Base-by-base conservation (phyloP, 208 protist species). In the Perkinsela sp. region DNA sequence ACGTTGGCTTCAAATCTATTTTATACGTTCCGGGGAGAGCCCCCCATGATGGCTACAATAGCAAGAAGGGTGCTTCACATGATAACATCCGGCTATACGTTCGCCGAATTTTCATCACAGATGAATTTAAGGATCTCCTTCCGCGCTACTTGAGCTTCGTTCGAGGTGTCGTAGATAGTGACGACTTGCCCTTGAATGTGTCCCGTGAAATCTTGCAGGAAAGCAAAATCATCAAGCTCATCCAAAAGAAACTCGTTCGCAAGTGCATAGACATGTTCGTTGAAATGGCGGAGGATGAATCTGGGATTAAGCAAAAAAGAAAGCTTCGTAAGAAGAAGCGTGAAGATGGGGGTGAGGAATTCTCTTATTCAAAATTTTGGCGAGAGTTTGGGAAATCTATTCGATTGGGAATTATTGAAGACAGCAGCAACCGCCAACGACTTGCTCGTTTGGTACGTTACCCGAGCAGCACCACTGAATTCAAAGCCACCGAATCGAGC, bases 131-230 rank as follows among this genome's bases (percentile, higher is more conserved):
- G 57, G 95, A 98, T 70, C 73, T 96, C 16, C 79, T 96, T 69
- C 94, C 93, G 22, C 78, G 80, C 66, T 96, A 94, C 70, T 81
- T 97, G 16, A 84, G 77, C 73, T 97, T 97, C 71, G 75, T 97
- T 48, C 82, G 81, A 65, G 97, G 97, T 73, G 83, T 99, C 30
- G 94, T 99, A 2, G 97, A 99, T 80, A 95, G 89, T 72, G 93
- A 99, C 48, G 95, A 99, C 75, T 78, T 99, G n/a, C 95, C 96
- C 31, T 84, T 99, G 29, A 99, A 99, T 79, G 93, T 99, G 1
- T 97, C 93, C 2, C 89, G 97, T 67, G 97, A 99, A 81, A 92
- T 93, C 65, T 83, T 99, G 28, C 96, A 99, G 82, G 84, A 98
- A 74, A 91, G 82, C 76, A 90, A 89, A 32, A 89, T 97, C 40